Conservation (phyloP, 176 grass and related monocot genomes). For the Ensete ventricosum region DNA sequence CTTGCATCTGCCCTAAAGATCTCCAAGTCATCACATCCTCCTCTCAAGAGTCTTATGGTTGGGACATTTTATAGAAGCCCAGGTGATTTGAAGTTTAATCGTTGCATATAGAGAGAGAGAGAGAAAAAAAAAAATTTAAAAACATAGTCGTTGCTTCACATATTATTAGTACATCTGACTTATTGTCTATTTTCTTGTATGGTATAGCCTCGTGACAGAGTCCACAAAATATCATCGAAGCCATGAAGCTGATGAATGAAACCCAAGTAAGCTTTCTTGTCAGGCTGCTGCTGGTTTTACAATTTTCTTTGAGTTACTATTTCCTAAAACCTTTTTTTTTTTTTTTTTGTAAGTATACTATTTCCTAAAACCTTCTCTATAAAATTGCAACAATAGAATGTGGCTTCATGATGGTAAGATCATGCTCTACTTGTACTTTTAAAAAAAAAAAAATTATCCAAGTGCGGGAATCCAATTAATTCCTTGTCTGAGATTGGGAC, state of each 20-base stretch:
- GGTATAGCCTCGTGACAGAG: conserved; percentile 9
- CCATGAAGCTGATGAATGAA: conserved; percentile 27
- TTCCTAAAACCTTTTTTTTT: neutral
- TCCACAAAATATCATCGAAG: conserved; percentile 19
- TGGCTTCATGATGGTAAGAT: too few species aligned
- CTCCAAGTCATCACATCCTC: conserved; percentile 21
- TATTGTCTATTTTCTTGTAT: neutral
- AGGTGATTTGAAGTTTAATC: neutral
- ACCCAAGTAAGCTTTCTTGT: conserved; percentile 12
- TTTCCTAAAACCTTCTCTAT: neutral
- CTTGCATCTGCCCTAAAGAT: conserved; percentile 1
- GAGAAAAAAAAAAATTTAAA: neutral
- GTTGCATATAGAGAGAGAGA: neutral
- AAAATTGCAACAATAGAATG: too few species aligned
- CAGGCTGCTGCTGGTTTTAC: neutral
- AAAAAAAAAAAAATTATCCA: too few species aligned
- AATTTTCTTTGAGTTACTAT: neutral
- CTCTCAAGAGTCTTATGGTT: conserved; percentile 14
- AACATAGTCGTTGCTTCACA: neutral
- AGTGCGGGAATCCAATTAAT: neutral
- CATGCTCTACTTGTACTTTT: neutral
- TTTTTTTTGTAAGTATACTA: too few species aligned
- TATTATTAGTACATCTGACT: neutral
- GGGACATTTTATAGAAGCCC: conserved; percentile 23
- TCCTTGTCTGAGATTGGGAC: neutral